Evolutionary conservation across 2,329 filamentous ascomycete species (phyloP), one percentile per base, ranked within the genome.

Genomic region (Paecilomyces niveus): DNA sequence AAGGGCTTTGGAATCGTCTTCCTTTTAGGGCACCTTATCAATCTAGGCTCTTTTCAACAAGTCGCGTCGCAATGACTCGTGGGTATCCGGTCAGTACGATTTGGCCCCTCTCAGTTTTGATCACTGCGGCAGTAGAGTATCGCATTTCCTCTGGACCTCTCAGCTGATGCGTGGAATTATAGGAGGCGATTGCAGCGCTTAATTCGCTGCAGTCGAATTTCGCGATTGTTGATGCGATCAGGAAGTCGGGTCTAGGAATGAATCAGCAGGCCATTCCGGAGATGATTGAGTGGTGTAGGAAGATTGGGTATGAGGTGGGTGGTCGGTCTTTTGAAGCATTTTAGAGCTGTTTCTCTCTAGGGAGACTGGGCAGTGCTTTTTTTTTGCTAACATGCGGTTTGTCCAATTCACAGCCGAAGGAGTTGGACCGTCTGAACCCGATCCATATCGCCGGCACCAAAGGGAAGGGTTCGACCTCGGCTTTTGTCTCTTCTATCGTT

Each of bases 371-470:
- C 8, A 7, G 15, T 54, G 2, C 0, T 7, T 18, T 35, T n/a
- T 22, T 3, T 13, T 24, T 49, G 33, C 24, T 56, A 2, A 35
- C 53, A 31, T 24, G 33, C 54, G 15, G 26, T 2, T 15, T 58
- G n/a, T 18, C 21, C 22, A 21, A 26, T 57, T 6, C 53, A 53
- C 67, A 88, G 84, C 84, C 85, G 18, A 80, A 82, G 13, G 84
- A 87, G 59, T 81, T 88, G 64, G 78, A 86, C 62, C 74, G 70
- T 9, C 68, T 88, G 61, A 87, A 83, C 59, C 77, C 81, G 64
- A 85, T 97, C 61, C 93, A 97, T 71, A 86, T 97, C 53, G 90
- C 93, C 1, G 93, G 93, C 11, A 97, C 92, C 3, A 97, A 97
- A 73, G 93, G 93, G 60, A 97, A 97, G 73, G 92, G 92, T 49